Conservation (phyloP, 352 stramenopile species). For the Globisporangium carolinianum region DNA sequence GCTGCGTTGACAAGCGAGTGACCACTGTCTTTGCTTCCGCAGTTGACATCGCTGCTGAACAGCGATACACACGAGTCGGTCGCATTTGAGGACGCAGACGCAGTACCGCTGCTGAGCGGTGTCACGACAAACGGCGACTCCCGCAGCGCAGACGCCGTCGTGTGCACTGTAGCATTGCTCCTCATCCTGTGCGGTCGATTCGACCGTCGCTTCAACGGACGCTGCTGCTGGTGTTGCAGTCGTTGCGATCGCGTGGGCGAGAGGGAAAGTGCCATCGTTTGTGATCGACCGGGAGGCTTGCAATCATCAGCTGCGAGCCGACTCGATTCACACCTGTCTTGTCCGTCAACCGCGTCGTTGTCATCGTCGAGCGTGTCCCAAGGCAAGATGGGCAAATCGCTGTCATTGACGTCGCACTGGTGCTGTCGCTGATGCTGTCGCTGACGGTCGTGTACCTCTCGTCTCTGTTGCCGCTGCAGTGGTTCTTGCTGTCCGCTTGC, state of each 20-base stretch:
- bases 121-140: neutral
- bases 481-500: too few relatives aligned
- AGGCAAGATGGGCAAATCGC: neutral
- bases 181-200: neutral
- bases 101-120: neutral
- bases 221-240: neutral
- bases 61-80: neutral
- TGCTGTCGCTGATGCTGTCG: neutral
- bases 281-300: too few relatives aligned
- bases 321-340: neutral
- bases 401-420: neutral
- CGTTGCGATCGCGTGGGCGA: neutral
- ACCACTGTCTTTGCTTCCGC: neutral
- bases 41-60: neutral
- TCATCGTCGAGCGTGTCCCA: constrained; percentile 8
- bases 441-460: neutral
- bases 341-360: neutral
- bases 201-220: neutral
- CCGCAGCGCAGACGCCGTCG: neutral
- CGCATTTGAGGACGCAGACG: neutral
- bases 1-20: neutral
- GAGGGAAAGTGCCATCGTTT: neutral
- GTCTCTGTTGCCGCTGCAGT: too few relatives aligned
- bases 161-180: neutral
- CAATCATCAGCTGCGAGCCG: too few relatives aligned